A percentile compares a stretch with the other conserved stretches of the same genome.
Conservation (phyloP, 2,329 filamentous ascomycete species). For the Coniochaeta sp. region DNA sequence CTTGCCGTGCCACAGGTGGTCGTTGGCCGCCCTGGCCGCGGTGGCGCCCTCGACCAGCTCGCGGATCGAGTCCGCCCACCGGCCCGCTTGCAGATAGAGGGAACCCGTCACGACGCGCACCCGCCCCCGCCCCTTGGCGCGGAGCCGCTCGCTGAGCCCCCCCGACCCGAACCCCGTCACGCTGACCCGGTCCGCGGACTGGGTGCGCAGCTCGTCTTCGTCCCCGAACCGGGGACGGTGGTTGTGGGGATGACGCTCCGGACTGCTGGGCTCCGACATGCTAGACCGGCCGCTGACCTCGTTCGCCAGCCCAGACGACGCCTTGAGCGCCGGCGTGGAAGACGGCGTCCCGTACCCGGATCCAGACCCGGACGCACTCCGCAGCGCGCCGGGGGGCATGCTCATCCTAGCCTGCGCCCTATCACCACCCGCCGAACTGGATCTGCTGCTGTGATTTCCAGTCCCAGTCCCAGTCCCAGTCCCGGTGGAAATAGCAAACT, state of each 20-base stretch:
- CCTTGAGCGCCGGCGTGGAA: not conserved
- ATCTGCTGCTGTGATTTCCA: slow-evolving; percentile 42
- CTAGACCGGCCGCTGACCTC: slow-evolving; percentile 40
- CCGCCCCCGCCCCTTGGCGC: slow-evolving; percentile 74
- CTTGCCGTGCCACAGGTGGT: slow-evolving; percentile 97
- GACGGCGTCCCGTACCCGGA: slow-evolving; percentile 31
- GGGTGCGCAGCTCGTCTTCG: slow-evolving; percentile 42
- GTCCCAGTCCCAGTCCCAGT: too few relatives aligned
- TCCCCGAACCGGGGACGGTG: too few relatives aligned
- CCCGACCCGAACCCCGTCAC: slow-evolving; percentile 66
- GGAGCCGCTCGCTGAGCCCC: slow-evolving; percentile 67
- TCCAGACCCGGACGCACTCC: slow-evolving; percentile 32
- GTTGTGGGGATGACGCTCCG: too few relatives aligned
- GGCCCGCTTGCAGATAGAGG: slow-evolving; percentile 79
- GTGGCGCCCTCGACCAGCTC: slow-evolving; percentile 76
- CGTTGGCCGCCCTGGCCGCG: slow-evolving; percentile 70
- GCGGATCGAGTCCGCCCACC: slow-evolving; percentile 81
- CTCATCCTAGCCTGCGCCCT: slow-evolving; percentile 67
- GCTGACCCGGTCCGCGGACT: slow-evolving; percentile 48
- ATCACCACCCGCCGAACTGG: slow-evolving; percentile 50
- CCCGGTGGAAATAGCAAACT: slow-evolving; percentile 36
- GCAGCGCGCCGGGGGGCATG: slow-evolving; percentile 62
- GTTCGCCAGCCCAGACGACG: not conserved
- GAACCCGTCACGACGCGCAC: slow-evolving; percentile 75
- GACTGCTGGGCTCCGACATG: slow-evolving; percentile 31